Conservation (phyloP, 2,329 filamentous ascomycete species). For the Hypoxylon sp. region DNA sequence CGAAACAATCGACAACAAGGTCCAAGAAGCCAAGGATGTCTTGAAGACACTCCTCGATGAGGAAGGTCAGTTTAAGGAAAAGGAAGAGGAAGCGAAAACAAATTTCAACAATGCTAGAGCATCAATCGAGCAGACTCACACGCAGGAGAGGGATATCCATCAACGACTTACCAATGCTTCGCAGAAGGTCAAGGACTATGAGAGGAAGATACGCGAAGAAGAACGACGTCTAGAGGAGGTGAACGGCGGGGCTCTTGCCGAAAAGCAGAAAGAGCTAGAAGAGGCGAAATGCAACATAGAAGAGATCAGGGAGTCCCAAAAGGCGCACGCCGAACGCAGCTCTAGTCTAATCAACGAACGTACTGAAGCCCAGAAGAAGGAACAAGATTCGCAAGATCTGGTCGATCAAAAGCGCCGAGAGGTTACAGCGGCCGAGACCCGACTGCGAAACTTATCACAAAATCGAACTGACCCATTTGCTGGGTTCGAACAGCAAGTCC, state of each 20-base stretch:
- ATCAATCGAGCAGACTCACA: constrained; percentile 68
- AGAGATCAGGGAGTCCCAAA: constrained; percentile 57
- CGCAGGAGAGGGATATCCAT: constrained; percentile 77
- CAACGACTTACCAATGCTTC: constrained; percentile 69
- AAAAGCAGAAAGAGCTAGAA: constrained; percentile 72
- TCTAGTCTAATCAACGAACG: constrained; percentile 51
- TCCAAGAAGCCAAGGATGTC: constrained; percentile 58
- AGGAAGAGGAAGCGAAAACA: constrained; percentile 64
- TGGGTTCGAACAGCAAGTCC: constrained; percentile 75
- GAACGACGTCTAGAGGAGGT: constrained; percentile 74
- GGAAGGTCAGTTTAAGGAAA: constrained; percentile 63
- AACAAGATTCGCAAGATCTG: constrained; percentile 51
- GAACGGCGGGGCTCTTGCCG: constrained; percentile 77
- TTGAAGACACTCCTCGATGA: constrained; percentile 63
- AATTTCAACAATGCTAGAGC: constrained; percentile 67
- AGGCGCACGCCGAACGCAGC: constrained; percentile 47
- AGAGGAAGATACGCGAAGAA: constrained; percentile 68
- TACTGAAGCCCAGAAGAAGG: constrained; percentile 48
- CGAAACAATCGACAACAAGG: constrained; percentile 62
- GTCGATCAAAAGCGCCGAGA: constrained; percentile 67
- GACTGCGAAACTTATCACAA: constrained; percentile 66
- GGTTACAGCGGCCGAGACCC: constrained; percentile 65
- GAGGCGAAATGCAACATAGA: constrained; percentile 67
- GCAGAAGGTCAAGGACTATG: constrained; percentile 61
- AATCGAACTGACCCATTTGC: constrained; percentile 72